Percentiles rank a stretch among this genome's conserved stretches.
Conservation (phyloP, 2,329 filamentous ascomycete genomes). For the Phialocephala subalpina region DNA sequence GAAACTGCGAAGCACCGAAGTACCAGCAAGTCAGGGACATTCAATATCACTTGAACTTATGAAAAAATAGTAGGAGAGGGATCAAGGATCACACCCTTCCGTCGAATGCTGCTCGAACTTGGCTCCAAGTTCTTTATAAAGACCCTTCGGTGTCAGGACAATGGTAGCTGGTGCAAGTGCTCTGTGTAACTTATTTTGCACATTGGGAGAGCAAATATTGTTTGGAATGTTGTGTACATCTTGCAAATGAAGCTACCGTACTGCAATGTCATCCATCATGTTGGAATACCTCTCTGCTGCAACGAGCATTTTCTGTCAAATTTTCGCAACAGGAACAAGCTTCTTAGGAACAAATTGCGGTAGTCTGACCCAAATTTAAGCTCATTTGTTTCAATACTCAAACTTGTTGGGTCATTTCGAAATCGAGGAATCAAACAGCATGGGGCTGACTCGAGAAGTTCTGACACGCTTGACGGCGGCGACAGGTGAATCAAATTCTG, state of each 20-base stretch:
- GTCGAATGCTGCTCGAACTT: no score
- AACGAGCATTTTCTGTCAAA: conserved; percentile 3
- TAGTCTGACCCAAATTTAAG: background rate
- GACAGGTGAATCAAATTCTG: background rate
- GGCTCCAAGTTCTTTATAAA: no score
- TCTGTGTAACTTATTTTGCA: no score
- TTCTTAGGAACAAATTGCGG: background rate
- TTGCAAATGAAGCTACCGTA: background rate
- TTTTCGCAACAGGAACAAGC: background rate
- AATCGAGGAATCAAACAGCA: background rate
- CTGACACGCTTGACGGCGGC: background rate
- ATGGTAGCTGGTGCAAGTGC: no score
- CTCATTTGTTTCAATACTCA: background rate
- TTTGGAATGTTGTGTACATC: background rate
- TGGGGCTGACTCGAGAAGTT: conserved; percentile 2
- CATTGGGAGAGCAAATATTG: background rate
- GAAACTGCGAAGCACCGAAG: background rate
- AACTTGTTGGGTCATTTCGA: background rate
- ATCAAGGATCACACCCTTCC: no score
- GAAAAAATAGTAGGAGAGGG: no score
- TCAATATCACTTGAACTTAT: no score
- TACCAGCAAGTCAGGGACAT: no score
- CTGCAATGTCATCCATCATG: no score
- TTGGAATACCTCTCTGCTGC: background rate
- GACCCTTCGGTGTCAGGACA: no score